Evolutionary conservation across 768 basidiomycete species (phyloP).

Genomic region (Rhodotorula kratochvilovae): DNA sequence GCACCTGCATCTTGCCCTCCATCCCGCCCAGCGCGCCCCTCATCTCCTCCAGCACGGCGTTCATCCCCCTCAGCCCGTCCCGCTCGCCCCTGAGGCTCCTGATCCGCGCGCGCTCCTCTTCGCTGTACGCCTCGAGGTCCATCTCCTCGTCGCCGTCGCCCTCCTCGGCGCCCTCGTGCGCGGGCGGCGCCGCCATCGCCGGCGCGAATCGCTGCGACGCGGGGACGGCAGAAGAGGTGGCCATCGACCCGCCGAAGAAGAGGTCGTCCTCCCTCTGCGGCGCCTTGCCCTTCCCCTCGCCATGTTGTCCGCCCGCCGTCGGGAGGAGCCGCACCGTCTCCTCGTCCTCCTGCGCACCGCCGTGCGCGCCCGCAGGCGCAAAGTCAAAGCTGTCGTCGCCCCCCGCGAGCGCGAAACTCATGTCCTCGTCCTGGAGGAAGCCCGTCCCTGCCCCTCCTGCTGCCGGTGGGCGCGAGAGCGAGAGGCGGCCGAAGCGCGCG

Average conservation of each 20-base stretch:
- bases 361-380: neutral
- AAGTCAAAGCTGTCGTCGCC: neutral
- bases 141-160: neutral
- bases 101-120: constrained; percentile 32
- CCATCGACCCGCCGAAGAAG: constrained; percentile 17
- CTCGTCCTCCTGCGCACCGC: neutral
- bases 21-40: constrained; percentile 41
- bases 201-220: neutral
- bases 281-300: neutral
- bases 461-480: neutral
- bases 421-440: constrained; percentile 3
- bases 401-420: neutral
- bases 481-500: neutral
- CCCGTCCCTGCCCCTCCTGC: neutral
- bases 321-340: neutral
- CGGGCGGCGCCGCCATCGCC: neutral
- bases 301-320: neutral
- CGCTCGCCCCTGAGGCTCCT: constrained; percentile 43
- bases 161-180: neutral
- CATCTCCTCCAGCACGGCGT: constrained; percentile 46
- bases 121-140: constrained; percentile 1
- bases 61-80: constrained; percentile 47
- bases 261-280: neutral
- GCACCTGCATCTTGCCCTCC: constrained; percentile 47
- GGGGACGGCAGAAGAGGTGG: neutral